These are phyloP conservation scores for Hemileccinum impolitum DNA, from an alignment of 768 basidiomycete species.

Conservation along the genomic window DNA sequence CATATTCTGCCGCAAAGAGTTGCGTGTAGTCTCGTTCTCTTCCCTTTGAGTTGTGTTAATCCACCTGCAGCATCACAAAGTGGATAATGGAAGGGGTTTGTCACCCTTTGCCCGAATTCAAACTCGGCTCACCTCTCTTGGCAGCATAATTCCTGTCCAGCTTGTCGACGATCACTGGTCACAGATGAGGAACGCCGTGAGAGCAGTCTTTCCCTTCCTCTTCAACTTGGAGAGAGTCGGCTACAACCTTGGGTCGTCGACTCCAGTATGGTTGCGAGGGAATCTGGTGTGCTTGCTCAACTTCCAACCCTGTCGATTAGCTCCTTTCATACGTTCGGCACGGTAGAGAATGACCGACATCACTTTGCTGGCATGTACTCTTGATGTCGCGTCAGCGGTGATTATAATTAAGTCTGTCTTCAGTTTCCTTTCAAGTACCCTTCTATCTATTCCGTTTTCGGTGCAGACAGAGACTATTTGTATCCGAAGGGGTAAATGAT, in stretches of 20 bases:
- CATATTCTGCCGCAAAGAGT: conserved; percentile 83
- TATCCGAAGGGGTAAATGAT: conserved; percentile 12
- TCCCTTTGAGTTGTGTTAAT: conserved; percentile 14
- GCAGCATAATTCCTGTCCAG: conserved; percentile 64
- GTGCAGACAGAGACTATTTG: conserved; percentile 23
- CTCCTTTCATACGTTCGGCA: conserved; percentile 12
- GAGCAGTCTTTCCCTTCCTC: background rate
- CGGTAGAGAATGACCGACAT: conserved; percentile 21
- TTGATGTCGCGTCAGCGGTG: conserved; percentile 22
- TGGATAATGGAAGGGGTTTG: conserved; percentile 61
- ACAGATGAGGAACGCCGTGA: conserved; percentile 16
- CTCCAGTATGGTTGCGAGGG: conserved; percentile 16
- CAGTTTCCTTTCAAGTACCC: conserved; percentile 17
- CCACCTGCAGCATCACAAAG: conserved; percentile 51
- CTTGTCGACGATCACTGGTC: conserved; percentile 54
- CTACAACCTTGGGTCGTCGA: conserved; percentile 23
- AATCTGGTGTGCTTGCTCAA: conserved; percentile 6
- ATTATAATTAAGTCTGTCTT: conserved; percentile 12
- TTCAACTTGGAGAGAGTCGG: conserved; percentile 11
- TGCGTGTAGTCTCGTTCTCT: conserved; percentile 26
- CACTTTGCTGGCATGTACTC: conserved; percentile 61
- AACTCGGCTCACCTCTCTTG: conserved; percentile 6
- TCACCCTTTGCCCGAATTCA: conserved; percentile 8
- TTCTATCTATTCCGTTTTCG: conserved; percentile 23
- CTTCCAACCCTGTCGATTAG: conserved; percentile 20